phyloP scores from a whole-genome alignment of 768 basidiomycete genomes.

The Dentipellis fragilis region DNA sequence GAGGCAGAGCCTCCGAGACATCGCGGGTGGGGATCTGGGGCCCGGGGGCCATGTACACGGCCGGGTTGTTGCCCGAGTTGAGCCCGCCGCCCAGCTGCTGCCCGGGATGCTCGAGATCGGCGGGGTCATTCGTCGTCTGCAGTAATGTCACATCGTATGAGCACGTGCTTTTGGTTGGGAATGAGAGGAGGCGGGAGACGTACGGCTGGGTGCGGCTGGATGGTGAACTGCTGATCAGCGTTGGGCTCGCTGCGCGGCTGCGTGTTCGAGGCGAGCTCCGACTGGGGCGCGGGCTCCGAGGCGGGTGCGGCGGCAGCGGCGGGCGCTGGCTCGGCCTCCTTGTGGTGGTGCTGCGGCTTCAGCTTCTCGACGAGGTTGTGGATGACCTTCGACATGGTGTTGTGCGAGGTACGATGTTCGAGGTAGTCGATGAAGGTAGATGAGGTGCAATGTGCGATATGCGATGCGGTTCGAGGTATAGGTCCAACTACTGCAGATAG shows the following conservation, averaged over 20 bases:
- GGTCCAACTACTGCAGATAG: too few species aligned
- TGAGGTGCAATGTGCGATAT: too few species aligned
- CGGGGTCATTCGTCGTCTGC: conserved; percentile 50
- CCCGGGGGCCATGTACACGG: conserved; percentile 28
- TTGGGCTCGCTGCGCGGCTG: neutral
- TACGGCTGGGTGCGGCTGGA: conserved; percentile 50
- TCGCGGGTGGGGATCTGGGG: conserved; percentile 38
- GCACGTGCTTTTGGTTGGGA: too few species aligned
- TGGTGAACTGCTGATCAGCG: conserved; percentile 30
- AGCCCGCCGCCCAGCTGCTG: conserved; percentile 10
- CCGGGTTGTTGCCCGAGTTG: conserved; percentile 17
- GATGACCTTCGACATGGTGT: neutral
- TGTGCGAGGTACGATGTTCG: too few species aligned
- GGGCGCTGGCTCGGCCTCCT: neutral
- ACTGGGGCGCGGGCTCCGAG: neutral
- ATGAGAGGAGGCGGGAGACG: conserved; percentile 6
- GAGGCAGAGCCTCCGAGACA: conserved; percentile 31
- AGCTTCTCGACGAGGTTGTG: neutral
- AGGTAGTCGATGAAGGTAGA: too few species aligned
- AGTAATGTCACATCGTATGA: neutral
- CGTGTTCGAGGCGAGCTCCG: neutral
- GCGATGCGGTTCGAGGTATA: too few species aligned
- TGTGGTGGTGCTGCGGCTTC: neutral
- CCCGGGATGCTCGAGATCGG: conserved; percentile 24
- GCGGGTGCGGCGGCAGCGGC: neutral